Percentiles rank a stretch among this genome's conserved stretches.
Conservation (phyloP, 192 early-diverging fungal genomes). For the Glomus cerebriforme region DNA sequence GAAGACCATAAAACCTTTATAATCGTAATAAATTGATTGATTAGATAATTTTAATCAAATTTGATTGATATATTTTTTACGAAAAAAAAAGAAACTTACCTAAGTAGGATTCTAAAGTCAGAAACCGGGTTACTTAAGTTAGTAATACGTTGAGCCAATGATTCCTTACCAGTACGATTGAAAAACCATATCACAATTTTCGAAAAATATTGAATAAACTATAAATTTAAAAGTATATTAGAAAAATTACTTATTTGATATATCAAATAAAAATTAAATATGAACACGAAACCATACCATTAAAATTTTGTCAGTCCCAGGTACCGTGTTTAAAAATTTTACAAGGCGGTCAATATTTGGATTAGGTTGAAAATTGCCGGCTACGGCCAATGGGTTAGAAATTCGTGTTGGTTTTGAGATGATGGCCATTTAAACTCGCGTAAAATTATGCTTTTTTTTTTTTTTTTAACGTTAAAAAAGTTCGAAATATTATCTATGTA, state of each 20-base stretch:
- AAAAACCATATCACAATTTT: conserved; percentile 87
- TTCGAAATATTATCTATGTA: too few species aligned
- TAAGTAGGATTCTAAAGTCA: conserved; percentile 91
- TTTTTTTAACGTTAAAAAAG: too few species aligned
- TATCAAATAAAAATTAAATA: not conserved
- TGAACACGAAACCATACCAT: conserved; percentile 53
- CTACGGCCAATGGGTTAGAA: conserved; percentile 46
- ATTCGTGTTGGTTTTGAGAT: not conserved
- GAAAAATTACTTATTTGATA: too few species aligned
- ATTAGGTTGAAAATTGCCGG: conserved; percentile 55
- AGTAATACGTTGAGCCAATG: conserved; percentile 68
- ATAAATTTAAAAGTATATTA: conserved; percentile 23
- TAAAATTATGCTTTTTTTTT: too few species aligned
- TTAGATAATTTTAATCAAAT: not conserved
- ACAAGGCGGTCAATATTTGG: conserved; percentile 70
- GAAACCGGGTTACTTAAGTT: conserved; percentile 84
- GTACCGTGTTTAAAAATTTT: conserved; percentile 58
- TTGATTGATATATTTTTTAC: not conserved
- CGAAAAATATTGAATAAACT: conserved; percentile 91
- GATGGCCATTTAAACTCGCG: conserved; percentile 1
- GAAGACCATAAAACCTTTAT: conserved; percentile 44
- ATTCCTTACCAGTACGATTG: conserved; percentile 55
- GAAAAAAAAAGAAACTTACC: conserved; percentile 56
- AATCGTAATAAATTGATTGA: not conserved
- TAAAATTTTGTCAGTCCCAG: conserved; percentile 68